phyloP scores from a whole-genome alignment of 768 basidiomycete species.

The Tulasnella sp. region DNA sequence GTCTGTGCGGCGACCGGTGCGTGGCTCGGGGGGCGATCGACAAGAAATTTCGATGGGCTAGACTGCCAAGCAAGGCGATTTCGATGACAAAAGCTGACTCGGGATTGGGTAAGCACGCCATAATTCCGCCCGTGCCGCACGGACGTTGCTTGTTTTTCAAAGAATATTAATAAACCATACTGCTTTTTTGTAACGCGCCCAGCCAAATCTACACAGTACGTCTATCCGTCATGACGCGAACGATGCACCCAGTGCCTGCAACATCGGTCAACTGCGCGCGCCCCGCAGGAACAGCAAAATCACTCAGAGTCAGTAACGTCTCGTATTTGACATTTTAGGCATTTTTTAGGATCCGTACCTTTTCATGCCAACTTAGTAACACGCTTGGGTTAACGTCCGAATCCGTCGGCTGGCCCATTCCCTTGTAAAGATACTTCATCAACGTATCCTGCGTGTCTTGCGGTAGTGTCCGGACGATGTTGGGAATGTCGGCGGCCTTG shows the following conservation, averaged over 20 bases:
- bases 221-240: slow-evolving; percentile 74
- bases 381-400: slow-evolving; percentile 64
- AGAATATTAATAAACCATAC: neutral
- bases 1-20: neutral
- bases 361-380: slow-evolving; percentile 90
- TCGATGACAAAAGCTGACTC: neutral
- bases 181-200: neutral
- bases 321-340: too few species aligned
- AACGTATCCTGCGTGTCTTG: slow-evolving; percentile 79
- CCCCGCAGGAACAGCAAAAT: neutral
- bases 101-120: neutral
- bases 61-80: neutral
- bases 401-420: slow-evolving; percentile 67
- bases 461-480: slow-evolving; percentile 65
- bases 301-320: neutral
- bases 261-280: slow-evolving; percentile 75
- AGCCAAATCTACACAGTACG: slow-evolving; percentile 44
- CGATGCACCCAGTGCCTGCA: slow-evolving; percentile 92
- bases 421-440: slow-evolving; percentile 99
- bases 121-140: neutral
- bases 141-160: neutral
- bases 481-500: slow-evolving; percentile 78
- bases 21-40: neutral
- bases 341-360: slow-evolving; percentile 53
- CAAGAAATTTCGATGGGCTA: neutral